Evolutionary conservation across 1,139 yeast species (phyloP), one percentile per base, ranked within the genome.

Genomic region (Williopsis jadinii): DNA sequence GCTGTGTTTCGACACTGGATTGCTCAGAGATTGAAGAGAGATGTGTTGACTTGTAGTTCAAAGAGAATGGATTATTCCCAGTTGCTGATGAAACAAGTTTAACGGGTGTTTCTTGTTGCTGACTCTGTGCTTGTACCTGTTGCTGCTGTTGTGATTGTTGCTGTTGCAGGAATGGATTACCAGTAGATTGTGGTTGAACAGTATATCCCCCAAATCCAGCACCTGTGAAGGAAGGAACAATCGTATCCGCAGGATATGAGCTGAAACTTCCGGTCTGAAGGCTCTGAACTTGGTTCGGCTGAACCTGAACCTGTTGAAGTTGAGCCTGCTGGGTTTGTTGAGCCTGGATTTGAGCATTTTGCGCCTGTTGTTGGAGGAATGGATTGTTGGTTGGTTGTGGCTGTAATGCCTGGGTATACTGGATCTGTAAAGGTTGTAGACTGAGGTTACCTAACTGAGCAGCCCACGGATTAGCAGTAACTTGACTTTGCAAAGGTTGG

Each of bases 151-250:
- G 36, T 19, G 4, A 6, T 5, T 11, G n/a, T n/a, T 28, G 39
- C 19, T 41, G 45, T 31, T 36, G 47, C 10, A 46, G 46, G 44
- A 52, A 60, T 30, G 54, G 53, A 24, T 46, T 48, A 24, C 53
- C 49, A 28, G 53, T 53, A 3, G 51, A 40, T 40, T 49, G 53
- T 12, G 39, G 55, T 35, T 48, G 55, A 15, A 48, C 41, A 30
- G 47, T 66, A 53, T 71, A 72, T 5, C 79, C 79, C 13, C 81
- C 80, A 59, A 75, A 75, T 0, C 83, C 83, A 34, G 69, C 68
- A 10, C 83, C 83, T 12, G 84, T 77, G 48, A 62, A 66, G 2
- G 67, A 54, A 30, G 74, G 60, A 35, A 56, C 44, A 34, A 58
- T 44, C 9, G 34, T 43, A 10, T 49, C 38, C 31, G 54, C 42